Conservation (phyloP, 805 yeast genomes). For the Wickerhamomyces chaumierensis region DNA sequence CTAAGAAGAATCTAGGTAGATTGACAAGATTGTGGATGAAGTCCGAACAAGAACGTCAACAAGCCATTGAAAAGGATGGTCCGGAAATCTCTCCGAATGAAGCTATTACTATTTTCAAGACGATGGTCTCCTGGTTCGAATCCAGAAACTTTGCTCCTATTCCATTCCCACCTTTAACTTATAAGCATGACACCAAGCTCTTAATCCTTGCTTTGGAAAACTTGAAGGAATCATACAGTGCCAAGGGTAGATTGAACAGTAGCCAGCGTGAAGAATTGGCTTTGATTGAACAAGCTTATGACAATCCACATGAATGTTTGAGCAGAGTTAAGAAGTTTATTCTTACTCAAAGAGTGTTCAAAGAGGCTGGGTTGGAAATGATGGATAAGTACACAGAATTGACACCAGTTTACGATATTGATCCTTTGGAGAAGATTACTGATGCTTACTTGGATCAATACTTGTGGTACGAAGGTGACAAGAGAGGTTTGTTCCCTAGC, state of each 20-base stretch:
- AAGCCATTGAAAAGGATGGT: slow-evolving; percentile 68
- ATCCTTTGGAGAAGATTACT: slow-evolving; percentile 88
- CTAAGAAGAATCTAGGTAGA: slow-evolving; percentile 86
- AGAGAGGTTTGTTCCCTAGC: slow-evolving; percentile 77
- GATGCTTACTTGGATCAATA: slow-evolving; percentile 95
- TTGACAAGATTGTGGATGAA: slow-evolving; percentile 87
- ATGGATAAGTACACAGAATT: slow-evolving; percentile 81
- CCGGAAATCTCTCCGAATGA: slow-evolving; percentile 80
- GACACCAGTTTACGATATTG: slow-evolving; percentile 78
- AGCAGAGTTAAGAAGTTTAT: slow-evolving; percentile 74
- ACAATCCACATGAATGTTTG: slow-evolving; percentile 88
- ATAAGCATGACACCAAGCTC: slow-evolving; percentile 88
- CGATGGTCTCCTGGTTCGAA: slow-evolving; percentile 89
- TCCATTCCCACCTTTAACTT: slow-evolving; percentile 86
- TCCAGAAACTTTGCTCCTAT: slow-evolving; percentile 74
- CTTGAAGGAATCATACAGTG: slow-evolving; percentile 68
- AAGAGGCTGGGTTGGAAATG: slow-evolving; percentile 80
- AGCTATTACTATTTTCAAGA: slow-evolving; percentile 77
- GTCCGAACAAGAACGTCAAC: slow-evolving; percentile 84
- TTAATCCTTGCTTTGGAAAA: slow-evolving; percentile 83
- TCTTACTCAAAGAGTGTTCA: slow-evolving; percentile 83
- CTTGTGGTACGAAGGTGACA: slow-evolving; percentile 91
- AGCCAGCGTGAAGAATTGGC: slow-evolving; percentile 89
- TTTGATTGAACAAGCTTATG: slow-evolving; percentile 90
- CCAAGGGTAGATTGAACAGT: slow-evolving; percentile 70